A percentile compares a stretch with the other conserved stretches of the same genome.
Conservation (phyloP, 1,139 yeast species). For the Pichia sp. region DNA sequence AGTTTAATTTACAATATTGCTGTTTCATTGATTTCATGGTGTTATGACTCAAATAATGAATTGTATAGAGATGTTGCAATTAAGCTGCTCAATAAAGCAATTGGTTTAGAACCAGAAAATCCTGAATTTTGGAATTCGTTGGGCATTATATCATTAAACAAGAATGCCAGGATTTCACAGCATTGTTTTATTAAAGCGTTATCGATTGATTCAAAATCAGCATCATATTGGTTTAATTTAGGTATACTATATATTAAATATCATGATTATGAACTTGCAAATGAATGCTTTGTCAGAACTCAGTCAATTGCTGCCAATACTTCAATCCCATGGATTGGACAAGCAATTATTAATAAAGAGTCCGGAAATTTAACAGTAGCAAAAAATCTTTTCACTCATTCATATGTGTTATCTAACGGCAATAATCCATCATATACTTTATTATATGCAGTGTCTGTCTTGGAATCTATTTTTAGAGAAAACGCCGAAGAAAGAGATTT, state of each 20-base stretch:
- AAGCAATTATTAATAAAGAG: constrained; percentile 62
- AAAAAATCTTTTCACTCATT: constrained; percentile 61
- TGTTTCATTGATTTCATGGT: constrained; percentile 50
- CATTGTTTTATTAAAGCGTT: constrained; percentile 87
- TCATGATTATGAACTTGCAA: constrained; percentile 68
- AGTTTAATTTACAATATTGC: constrained; percentile 68
- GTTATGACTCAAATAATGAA: constrained; percentile 28
- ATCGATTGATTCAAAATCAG: constrained; percentile 61
- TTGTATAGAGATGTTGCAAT: constrained; percentile 44
- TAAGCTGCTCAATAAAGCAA: constrained; percentile 54
- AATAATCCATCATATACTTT: constrained; percentile 64
- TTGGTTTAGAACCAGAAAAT: constrained; percentile 63
- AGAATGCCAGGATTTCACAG: constrained; percentile 71
- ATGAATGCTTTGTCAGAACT: constrained; percentile 64
- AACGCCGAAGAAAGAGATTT: constrained; percentile 42
- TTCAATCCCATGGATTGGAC: constrained; percentile 81
- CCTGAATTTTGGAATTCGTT: constrained; percentile 75
- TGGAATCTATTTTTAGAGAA: constrained; percentile 36
- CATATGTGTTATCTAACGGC: constrained; percentile 72
- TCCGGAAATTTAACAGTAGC: constrained; percentile 52
- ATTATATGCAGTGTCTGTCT: constrained; percentile 59
- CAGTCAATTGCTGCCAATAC: constrained; percentile 79
- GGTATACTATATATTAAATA: constrained; percentile 69
- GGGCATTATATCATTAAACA: constrained; percentile 51
- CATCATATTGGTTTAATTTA: constrained; percentile 71